These are phyloP conservation scores for Catharanthus roseus DNA, from an alignment of 257 asterid genomes.

Conservation along the genomic window DNA sequence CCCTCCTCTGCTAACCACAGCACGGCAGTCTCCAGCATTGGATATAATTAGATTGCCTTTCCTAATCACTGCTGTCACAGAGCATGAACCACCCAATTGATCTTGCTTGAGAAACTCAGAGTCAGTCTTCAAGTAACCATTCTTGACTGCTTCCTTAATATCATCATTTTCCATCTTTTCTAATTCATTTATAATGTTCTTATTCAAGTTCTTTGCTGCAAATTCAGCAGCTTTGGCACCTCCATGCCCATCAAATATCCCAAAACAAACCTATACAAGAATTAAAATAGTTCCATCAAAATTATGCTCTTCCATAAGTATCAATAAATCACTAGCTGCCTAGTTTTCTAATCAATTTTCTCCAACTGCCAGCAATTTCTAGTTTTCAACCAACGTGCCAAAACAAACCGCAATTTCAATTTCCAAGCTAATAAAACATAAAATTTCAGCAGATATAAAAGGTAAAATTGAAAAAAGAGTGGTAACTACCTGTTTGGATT, in stretches of 20 bases:
- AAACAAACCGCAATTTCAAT: not conserved
- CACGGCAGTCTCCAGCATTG: conserved; percentile 87
- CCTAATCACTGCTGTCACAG: conserved; percentile 65
- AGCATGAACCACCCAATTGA: conserved; percentile 67
- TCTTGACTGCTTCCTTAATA: conserved; percentile 44
- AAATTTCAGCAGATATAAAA: not conserved
- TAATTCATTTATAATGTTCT: conserved; percentile 44
- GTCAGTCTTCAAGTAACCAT: conserved; percentile 68
- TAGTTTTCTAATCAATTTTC: not conserved
- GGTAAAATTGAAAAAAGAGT: not conserved
- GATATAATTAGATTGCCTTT: conserved; percentile 62
- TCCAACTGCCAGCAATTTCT: not conserved
- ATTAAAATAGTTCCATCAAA: not conserved
- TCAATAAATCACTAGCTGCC: not conserved
- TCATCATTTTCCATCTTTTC: conserved; percentile 25
- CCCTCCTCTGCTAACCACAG: conserved; percentile 64
- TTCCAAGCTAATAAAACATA: not conserved
- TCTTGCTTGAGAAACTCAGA: conserved; percentile 53
- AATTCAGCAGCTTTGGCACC: conserved; percentile 71
- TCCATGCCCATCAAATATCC: conserved; percentile 81
- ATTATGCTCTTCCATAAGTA: not conserved
- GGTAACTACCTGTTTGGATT: conserved; percentile 48
- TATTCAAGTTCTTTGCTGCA: conserved; percentile 50
- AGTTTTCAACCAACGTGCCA: not conserved
- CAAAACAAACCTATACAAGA: conserved; percentile 52